Base-by-base conservation (phyloP, 257 asterid genomes). In the Solanum sitiens region DNA sequence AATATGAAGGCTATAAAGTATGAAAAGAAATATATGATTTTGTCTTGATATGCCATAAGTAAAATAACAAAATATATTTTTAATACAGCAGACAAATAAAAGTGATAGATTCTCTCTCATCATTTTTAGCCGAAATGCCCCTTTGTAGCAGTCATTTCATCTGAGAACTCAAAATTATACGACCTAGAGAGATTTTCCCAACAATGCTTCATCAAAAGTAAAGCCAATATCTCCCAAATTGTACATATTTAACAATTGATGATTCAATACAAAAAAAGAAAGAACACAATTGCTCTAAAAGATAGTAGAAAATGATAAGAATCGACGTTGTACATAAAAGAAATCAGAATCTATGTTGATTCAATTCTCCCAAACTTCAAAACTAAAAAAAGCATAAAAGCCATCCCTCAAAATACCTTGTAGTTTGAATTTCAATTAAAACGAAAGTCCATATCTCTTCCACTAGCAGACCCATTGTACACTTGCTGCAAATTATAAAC, bases 401-500 rank as follows among this genome's bases (percentile, higher is more conserved):
- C 80, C 32, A 71, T 47, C n/a, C 20, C 20, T 61, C 82, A 50
- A 71, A 35, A 53, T 73, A 84, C 82, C 61, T 85, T 87, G 21
- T 56, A 79, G 11, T 73, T 40, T 71, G 77, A 73, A 70, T 73
- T 40, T 71, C 86, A 73, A 70, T 86, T 86, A 65, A 88, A 86
- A 33, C 87, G 86, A 39, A 86, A 87, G 77, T 88, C 89, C 42
- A 65, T 86, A 70, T 88, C 86, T n/a, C 74, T 86, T 79, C 67
- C 85, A 79, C 27, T 45, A 45, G 67, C 85, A 79, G 85, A 79
- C 9, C 27, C 85, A 79, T 47, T 45, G 67, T 79, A 79, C 23
- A 18, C 5, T 47, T 76, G 20, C 89, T 76, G 86, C 37, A 65
- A 10, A 40, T 16, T 53, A 56, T 27, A 67, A 67, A 67, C 37